Conservation (phyloP, 768 basidiomycete species). For the Zangia roseola region DNA sequence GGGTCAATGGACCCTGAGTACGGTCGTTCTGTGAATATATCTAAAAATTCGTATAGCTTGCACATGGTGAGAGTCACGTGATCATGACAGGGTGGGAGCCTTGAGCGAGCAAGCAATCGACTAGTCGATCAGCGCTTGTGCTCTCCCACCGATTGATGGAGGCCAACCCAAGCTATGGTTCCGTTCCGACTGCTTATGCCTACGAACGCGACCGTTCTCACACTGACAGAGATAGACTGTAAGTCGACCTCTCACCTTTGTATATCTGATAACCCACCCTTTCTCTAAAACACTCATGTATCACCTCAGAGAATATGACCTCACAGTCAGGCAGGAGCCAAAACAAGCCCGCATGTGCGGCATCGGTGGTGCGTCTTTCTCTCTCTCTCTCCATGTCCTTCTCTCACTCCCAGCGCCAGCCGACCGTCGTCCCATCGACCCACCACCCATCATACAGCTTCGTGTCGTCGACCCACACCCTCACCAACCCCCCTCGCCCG, state of each 20-base stretch:
- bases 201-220: conserved; percentile 29
- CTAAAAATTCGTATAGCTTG: too few species aligned
- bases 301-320: conserved; percentile 74
- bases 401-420: conserved; percentile 43
- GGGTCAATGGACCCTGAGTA: conserved; percentile 10
- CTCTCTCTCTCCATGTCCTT: background rate
- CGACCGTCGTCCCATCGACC: conserved; percentile 95
- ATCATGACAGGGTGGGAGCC: conserved; percentile 6
- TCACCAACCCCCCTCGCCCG: conserved; percentile 29
- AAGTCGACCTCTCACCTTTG: too few species aligned
- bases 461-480: conserved; percentile 71
- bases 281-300: conserved; percentile 5
- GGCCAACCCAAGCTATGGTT: conserved; percentile 22
- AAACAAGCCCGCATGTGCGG: conserved; percentile 92
- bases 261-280: conserved; percentile 13
- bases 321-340: conserved; percentile 86
- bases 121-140: conserved; percentile 15
- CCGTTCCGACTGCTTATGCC: conserved; percentile 27
- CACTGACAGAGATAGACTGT: conserved; percentile 39
- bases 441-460: conserved; percentile 94
- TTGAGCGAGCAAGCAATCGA: conserved; percentile 1
- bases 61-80: conserved; percentile 10
- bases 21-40: too few species aligned
- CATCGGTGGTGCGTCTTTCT: conserved; percentile 72
- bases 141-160: conserved; percentile 26